phyloP scores from a whole-genome alignment of 768 basidiomycete genomes.

The Termitomyces sp. region DNA sequence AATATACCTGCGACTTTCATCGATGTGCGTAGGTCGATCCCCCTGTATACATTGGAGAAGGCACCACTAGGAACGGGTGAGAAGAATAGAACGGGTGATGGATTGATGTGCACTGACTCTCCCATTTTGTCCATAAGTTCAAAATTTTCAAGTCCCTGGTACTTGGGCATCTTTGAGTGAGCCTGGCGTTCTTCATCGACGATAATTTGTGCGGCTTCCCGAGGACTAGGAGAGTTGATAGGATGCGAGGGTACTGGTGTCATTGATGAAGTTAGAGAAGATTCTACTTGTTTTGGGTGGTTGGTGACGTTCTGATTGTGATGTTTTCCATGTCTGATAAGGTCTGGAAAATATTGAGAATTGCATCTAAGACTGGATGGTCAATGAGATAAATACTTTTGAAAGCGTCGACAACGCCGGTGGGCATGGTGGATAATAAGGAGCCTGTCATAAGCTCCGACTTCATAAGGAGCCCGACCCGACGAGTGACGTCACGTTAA shows the following conservation, averaged over 20 bases:
- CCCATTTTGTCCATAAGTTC: slow-evolving; percentile 84
- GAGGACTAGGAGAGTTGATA: slow-evolving; percentile 21
- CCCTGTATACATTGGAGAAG: slow-evolving; percentile 98
- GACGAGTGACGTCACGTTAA: slow-evolving; percentile 12
- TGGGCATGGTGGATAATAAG: slow-evolving; percentile 40
- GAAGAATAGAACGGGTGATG: slow-evolving; percentile 10
- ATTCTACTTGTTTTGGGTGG: slow-evolving; percentile 19
- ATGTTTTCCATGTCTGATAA: slow-evolving; percentile 80
- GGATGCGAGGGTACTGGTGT: slow-evolving; percentile 16
- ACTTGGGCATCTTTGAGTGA: slow-evolving; percentile 75
- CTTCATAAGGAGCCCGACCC: slow-evolving; percentile 8
- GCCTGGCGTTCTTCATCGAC: slow-evolving; percentile 72
- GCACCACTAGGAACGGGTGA: slow-evolving; percentile 59
- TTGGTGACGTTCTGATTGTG: slow-evolving; percentile 34
- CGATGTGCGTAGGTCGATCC: slow-evolving; percentile 67
- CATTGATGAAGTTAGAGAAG: slow-evolving; percentile 26
- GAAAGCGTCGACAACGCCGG: slow-evolving; percentile 77
- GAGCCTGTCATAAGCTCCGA: slow-evolving; percentile 6
- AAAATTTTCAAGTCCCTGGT: slow-evolving; percentile 81
- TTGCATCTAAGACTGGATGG: slow-evolving; percentile 4
- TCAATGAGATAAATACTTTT: slow-evolving; percentile 54
- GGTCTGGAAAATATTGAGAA: slow-evolving; percentile 40
- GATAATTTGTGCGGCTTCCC: slow-evolving; percentile 57
- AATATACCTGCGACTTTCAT: slow-evolving; percentile 78
- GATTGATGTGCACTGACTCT: slow-evolving; percentile 56